Conservation (phyloP, 768 basidiomycete species). For the Rhodosporidiobolus odoratus region DNA sequence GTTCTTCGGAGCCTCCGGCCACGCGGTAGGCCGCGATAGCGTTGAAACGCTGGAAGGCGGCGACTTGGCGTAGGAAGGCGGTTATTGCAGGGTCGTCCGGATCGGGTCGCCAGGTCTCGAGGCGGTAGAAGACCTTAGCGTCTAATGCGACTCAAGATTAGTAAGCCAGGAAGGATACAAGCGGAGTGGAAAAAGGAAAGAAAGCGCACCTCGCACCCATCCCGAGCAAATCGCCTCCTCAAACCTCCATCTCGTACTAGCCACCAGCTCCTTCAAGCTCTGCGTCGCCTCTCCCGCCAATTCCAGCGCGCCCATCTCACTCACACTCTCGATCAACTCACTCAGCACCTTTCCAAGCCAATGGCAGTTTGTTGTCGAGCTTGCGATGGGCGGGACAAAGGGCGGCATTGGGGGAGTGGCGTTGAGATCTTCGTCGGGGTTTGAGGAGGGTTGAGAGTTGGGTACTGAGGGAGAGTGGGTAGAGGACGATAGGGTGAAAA, state of each 20-base stretch:
- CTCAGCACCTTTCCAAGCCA: slow-evolving; percentile 72
- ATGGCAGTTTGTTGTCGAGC: slow-evolving; percentile 73
- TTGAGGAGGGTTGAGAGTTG: not conserved
- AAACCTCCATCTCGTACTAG: slow-evolving; percentile 81
- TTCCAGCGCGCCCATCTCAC: slow-evolving; percentile 72
- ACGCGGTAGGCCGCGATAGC: slow-evolving; percentile 71
- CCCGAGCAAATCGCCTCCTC: slow-evolving; percentile 67
- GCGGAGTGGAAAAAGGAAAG: not conserved
- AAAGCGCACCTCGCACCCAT: slow-evolving; percentile 72
- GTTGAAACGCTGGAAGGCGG: slow-evolving; percentile 72
- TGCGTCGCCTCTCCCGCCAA: slow-evolving; percentile 63
- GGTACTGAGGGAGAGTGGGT: slow-evolving; percentile 56
- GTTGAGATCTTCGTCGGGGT: slow-evolving; percentile 46
- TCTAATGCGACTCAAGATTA: slow-evolving; percentile 57
- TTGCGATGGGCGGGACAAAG: slow-evolving; percentile 56
- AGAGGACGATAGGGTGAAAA: slow-evolving; percentile 75
- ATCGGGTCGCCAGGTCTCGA: slow-evolving; percentile 79
- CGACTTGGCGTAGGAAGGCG: slow-evolving; percentile 68
- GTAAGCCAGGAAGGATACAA: not conserved
- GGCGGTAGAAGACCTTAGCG: slow-evolving; percentile 68
- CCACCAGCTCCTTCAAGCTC: slow-evolving; percentile 67
- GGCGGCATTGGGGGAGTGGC: slow-evolving; percentile 60
- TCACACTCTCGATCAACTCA: slow-evolving; percentile 80
- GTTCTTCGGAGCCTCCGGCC: slow-evolving; percentile 62
- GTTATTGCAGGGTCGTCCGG: slow-evolving; percentile 61